These are phyloP conservation scores for Harringtonia aguacate DNA, from an alignment of 2,329 filamentous ascomycete genomes.

Conservation along the genomic window DNA sequence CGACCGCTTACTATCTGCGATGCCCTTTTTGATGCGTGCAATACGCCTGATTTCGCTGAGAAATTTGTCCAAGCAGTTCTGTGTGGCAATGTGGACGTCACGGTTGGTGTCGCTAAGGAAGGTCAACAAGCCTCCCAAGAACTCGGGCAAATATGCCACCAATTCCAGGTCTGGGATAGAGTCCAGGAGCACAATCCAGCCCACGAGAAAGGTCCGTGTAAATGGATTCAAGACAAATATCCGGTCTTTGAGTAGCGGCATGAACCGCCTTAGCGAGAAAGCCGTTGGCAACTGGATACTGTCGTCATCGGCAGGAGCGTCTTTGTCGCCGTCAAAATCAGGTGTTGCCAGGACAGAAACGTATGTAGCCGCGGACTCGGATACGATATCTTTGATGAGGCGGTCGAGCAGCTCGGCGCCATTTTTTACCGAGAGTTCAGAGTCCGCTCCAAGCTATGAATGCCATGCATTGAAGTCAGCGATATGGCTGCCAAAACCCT, in stretches of 20 bases:
- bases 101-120: conserved; percentile 86
- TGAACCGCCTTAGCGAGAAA: conserved; percentile 84
- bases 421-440: conserved; percentile 95
- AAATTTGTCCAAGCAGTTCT: conserved; percentile 80
- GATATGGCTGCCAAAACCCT: neutral
- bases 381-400: conserved; percentile 90
- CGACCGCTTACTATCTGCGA: conserved; percentile 73
- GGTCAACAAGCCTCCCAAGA: conserved; percentile 77
- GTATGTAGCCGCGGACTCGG: conserved; percentile 89
- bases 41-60: conserved; percentile 91
- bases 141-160: conserved; percentile 84
- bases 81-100: conserved; percentile 91
- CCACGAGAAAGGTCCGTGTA: conserved; percentile 87
- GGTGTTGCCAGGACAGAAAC: conserved; percentile 69
- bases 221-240: conserved; percentile 94
- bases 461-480: neutral
- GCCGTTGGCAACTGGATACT: conserved; percentile 58
- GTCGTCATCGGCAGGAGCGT: conserved; percentile 19
- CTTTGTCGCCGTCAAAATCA: conserved; percentile 15
- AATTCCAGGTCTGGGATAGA: conserved; percentile 95
- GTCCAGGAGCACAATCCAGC: conserved; percentile 90
- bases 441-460: conserved; percentile 77
- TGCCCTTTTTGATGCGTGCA: conserved; percentile 80
- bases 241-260: conserved; percentile 85
- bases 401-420: conserved; percentile 91